Evolutionary conservation across 2,329 filamentous ascomycete genomes (phyloP), one percentile per base, ranked within the genome.

Genomic region (Colletotrichum gloeosporioides): DNA sequence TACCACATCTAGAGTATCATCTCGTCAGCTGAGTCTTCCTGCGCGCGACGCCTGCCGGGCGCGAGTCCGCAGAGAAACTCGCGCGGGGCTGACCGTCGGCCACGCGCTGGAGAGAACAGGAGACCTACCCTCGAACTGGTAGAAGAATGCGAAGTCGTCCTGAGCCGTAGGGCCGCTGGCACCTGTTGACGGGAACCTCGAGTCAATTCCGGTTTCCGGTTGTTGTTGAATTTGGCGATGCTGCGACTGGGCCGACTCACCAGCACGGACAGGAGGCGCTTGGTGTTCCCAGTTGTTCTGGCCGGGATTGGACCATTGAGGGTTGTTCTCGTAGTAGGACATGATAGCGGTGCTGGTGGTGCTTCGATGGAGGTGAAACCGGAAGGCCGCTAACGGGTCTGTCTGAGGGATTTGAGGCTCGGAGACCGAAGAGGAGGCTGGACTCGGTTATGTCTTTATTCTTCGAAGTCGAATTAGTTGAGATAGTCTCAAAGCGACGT

Each of bases 121-220:
- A 62, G 68, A 92, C 94, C 85, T 93, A 97, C 95, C 95, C 88
- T 98, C 96, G 85, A 98, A 94, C 87, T 98, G 96, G 84, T 94
- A 93, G 80, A 92, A 92, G 84, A 98, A 98, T 76, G 96, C 95
- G 82, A 91, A 90, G 77, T 98, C 95, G 79, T 96, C 95, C 81
- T 92, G 92, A 71, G 93, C 91, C 79, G 92, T 92, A 67, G 94
- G 93, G 74, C 94, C 96, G 85, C 91, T 95, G 78, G 94, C 92
- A 86, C 94, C 94, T 95, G 85, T 78, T 78, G 81, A 79, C 39
- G 64, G 74, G 63, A 76, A 76, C 61, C 68, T 76, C 67, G 74
- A 64, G 74, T 76, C 69, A 76, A 69, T 67, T 71, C 71, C 73
- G 72, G 66, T 44, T 66, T 74, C 65, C 18, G 66, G 6, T 49